Evolutionary conservation across 179 eudicot genomes (phyloP), one percentile per base, ranked within the genome.

Genomic region (Gypsophila paniculata): DNA sequence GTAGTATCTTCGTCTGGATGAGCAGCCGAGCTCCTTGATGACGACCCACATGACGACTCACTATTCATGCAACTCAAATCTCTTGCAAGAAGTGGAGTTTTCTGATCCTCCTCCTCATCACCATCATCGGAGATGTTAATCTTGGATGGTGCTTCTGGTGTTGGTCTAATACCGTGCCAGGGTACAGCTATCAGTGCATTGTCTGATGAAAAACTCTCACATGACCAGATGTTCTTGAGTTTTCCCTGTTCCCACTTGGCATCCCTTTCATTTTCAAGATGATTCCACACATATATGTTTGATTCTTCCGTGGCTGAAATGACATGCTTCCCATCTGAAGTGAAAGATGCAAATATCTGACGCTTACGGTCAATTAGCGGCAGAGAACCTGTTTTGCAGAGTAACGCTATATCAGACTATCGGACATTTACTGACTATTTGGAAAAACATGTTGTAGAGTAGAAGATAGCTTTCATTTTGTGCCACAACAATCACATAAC

Each of bases 251-350:
- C 57, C 32, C 58, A 13, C 14, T 75, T 74, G 44, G 78, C 25
- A 44, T 63, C 42, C 14, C 46, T 80, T 52, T 81, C 79, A 21
- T 74, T 74, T 53, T 15, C 77, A n/a, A 52, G 42, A 77, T 80
- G 74, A 81, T 82, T 82, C 97, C 97, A 93, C 6, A 91, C 62
- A 32, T 80, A 81, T 17, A 91, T 86, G 49, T 81, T 76, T 0
- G 91, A 81, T 49, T 91, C 88, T 44, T 89, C 93, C 2, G 88
- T 75, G 0, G 86, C 83, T 14, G 90, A 84, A 51, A 93, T 62
- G 0, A 91, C 70, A 69, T 91, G 93, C 54, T 88, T 84, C 21
- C 97, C 98, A 61, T 93, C 97, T 34, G 85, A 76, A 0, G 96
- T 89, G 73, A 91, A 91, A 10, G 93, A 86, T 32, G 96, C 96